These are phyloP conservation scores for Cucurbita argyrosperma DNA, from an alignment of 306 rosid genomes.

Conservation along the genomic window DNA sequence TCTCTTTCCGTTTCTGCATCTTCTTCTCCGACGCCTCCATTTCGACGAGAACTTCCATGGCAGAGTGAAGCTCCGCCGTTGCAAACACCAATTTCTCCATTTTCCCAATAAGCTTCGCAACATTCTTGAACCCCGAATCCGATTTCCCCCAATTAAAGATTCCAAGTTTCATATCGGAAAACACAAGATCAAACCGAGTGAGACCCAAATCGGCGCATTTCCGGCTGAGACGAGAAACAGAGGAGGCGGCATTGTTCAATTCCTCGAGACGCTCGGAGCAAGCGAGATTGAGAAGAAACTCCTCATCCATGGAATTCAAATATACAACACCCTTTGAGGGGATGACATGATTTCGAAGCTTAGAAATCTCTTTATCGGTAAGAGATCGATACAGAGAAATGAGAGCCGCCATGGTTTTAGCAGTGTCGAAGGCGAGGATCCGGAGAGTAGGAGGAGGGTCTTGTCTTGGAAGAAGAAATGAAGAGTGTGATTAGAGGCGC, in stretches of 20 bases:
- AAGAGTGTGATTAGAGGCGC: neutral
- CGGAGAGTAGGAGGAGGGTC: conserved; percentile 22
- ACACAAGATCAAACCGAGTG: conserved; percentile 16
- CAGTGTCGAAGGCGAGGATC: conserved; percentile 48
- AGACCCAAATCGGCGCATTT: conserved; percentile 20
- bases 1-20: conserved; percentile 18
- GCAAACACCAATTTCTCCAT: conserved; percentile 28
- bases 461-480: conserved; percentile 16
- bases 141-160: conserved; percentile 6
- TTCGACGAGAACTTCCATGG: conserved; percentile 27
- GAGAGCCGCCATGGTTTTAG: conserved; percentile 48
- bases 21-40: conserved; percentile 38
- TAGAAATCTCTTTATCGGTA: conserved; percentile 24
- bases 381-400: conserved; percentile 45
- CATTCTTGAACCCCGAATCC: conserved; percentile 12
- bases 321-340: conserved; percentile 26
- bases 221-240: conserved; percentile 26
- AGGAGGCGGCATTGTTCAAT: conserved; percentile 29
- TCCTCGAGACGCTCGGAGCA: conserved; percentile 50
- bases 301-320: conserved; percentile 35
- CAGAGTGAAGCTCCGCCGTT: conserved; percentile 24
- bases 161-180: conserved; percentile 19
- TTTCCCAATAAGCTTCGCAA: conserved; percentile 11
- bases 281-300: conserved; percentile 48
- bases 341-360: conserved; percentile 17